phyloP scores from a whole-genome alignment of 805 yeast genomes.

The Ogataea wickerhamii region DNA sequence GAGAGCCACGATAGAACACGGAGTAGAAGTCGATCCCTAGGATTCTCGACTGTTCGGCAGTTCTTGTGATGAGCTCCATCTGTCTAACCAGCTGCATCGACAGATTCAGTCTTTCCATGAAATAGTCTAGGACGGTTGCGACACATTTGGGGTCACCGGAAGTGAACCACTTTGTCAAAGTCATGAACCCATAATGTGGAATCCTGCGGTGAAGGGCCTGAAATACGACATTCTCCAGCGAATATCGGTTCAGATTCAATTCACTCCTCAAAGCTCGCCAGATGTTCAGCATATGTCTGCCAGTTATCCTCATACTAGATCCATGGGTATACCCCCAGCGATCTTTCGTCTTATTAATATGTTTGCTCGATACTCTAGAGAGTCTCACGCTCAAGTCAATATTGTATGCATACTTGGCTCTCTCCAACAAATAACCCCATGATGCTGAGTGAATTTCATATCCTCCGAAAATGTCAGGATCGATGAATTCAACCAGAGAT shows the following conservation, averaged over 20 bases:
- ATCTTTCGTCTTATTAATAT: constrained; percentile 55
- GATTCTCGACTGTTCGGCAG: constrained; percentile 78
- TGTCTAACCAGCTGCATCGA: constrained; percentile 48
- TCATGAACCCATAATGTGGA: constrained; percentile 54
- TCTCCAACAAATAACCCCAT: constrained; percentile 85
- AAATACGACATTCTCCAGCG: constrained; percentile 71
- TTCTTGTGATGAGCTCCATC: constrained; percentile 65
- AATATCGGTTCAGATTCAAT: constrained; percentile 58
- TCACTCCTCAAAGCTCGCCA: constrained; percentile 77
- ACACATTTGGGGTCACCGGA: constrained; percentile 21
- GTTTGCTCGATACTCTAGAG: constrained; percentile 52
- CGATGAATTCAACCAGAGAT: constrained; percentile 54
- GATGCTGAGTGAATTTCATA: constrained; percentile 76
- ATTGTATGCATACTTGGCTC: constrained; percentile 46
- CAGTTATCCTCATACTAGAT: constrained; percentile 62
- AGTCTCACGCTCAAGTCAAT: constrained; percentile 55
- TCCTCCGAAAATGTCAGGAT: constrained; percentile 87
- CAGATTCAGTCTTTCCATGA: constrained; percentile 40
- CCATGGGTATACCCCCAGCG: constrained; percentile 83
- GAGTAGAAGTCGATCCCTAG: constrained; percentile 90
- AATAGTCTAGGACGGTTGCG: constrained; percentile 43
- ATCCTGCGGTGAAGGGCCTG: constrained; percentile 63
- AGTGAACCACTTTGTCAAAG: constrained; percentile 47
- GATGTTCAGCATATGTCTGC: constrained; percentile 78
- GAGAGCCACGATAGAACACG: constrained; percentile 87